A percentile compares a stretch with the other conserved stretches of the same genome.
Conservation (phyloP, 768 basidiomycete genomes). For the Pleurotus platypus region DNA sequence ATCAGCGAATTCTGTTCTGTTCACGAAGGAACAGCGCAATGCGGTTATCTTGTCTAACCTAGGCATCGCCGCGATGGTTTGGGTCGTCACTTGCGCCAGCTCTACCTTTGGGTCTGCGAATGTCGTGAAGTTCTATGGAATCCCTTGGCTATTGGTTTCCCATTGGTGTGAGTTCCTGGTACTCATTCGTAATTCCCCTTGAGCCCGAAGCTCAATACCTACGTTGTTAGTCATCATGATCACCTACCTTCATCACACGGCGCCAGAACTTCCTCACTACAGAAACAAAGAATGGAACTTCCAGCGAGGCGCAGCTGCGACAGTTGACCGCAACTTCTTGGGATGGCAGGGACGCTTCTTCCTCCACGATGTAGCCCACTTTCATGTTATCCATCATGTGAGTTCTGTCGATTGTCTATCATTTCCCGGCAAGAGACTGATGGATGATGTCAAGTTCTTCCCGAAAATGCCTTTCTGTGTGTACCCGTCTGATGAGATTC, state of each 20-base stretch:
- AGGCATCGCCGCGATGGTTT: slow-evolving; percentile 49
- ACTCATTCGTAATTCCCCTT: background rate
- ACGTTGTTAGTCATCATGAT: slow-evolving; percentile 41
- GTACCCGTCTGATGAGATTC: slow-evolving; percentile 4
- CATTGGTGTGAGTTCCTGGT: slow-evolving; percentile 45
- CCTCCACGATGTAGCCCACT: slow-evolving; percentile 44
- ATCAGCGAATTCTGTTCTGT: slow-evolving; percentile 53
- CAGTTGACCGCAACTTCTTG: slow-evolving; percentile 42
- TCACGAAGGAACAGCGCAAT: slow-evolving; percentile 47
- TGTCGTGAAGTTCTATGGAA: slow-evolving; percentile 46
- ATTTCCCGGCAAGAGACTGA: background rate
- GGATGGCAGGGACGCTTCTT: slow-evolving; percentile 51
- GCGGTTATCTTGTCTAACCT: slow-evolving; percentile 57
- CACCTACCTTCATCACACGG: slow-evolving; percentile 37
- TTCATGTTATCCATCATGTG: slow-evolving; percentile 40
- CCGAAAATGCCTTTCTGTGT: slow-evolving; percentile 40
- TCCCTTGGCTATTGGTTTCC: slow-evolving; percentile 53
- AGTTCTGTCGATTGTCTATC: background rate
- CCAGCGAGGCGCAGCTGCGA: slow-evolving; percentile 44
- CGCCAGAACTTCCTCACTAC: slow-evolving; percentile 41
- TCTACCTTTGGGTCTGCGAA: slow-evolving; percentile 31
- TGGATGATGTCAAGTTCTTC: slow-evolving; percentile 27
- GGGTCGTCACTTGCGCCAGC: slow-evolving; percentile 31
- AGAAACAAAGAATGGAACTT: slow-evolving; percentile 41
- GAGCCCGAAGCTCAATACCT: background rate